A percentile compares a stretch with the other conserved stretches of the same genome.
These are phyloP conservation scores for Pestalotiopsis sp. DNA, from an alignment of 2,329 filamentous ascomycete genomes.

Conservation along the genomic window DNA sequence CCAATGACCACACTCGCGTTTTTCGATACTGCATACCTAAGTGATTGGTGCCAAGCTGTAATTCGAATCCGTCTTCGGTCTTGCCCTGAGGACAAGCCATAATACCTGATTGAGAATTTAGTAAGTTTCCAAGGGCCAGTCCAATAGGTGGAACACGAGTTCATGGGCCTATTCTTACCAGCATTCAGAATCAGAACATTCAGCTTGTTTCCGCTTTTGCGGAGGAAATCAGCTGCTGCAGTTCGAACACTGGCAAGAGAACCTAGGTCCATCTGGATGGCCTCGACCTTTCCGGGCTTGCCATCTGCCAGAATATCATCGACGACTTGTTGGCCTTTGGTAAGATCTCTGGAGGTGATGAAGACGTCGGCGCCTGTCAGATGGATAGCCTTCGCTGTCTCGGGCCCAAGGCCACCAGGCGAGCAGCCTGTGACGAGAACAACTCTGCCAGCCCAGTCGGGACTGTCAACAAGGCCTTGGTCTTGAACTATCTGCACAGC, in stretches of 20 bases:
- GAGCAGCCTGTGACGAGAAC: slow-evolving; percentile 20
- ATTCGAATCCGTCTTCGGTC: slow-evolving; percentile 21
- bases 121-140: too few species aligned
- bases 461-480: slow-evolving; percentile 18
- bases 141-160: too few species aligned
- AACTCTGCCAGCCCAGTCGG: slow-evolving; percentile 16
- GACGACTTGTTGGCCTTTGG: slow-evolving; percentile 18
- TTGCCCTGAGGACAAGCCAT: slow-evolving; percentile 10
- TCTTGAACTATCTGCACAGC: slow-evolving; percentile 20
- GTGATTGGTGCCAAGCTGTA: slow-evolving; percentile 21
- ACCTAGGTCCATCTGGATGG: slow-evolving; percentile 20
- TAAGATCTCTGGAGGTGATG: slow-evolving; percentile 18
- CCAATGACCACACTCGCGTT: not conserved
- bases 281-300: slow-evolving; percentile 17
- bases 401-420: slow-evolving; percentile 18
- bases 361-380: slow-evolving; percentile 19
- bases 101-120: not conserved
- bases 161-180: not conserved
- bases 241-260: slow-evolving; percentile 18
- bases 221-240: slow-evolving; percentile 18
- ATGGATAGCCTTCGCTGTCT: slow-evolving; percentile 17
- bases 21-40: not conserved
- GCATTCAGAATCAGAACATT: slow-evolving; percentile 23
- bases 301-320: slow-evolving; percentile 18
- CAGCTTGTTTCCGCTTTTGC: slow-evolving; percentile 16